phyloP scores from a whole-genome alignment of 768 basidiomycete genomes.

The Lactarius hatsudake region DNA sequence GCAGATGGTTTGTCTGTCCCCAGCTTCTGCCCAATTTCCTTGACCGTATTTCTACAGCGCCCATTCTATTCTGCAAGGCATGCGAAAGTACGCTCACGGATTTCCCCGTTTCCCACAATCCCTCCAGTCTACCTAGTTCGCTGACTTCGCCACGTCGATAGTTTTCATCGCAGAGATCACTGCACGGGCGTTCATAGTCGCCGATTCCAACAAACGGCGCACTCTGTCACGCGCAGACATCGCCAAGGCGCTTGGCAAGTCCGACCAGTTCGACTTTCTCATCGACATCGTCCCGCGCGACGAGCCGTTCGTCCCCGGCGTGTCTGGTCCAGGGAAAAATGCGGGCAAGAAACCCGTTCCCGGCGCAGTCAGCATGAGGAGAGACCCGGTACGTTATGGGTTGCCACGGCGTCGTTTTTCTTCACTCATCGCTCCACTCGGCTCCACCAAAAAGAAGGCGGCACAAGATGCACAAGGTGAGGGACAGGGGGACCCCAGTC shows the following conservation, averaged over 20 bases:
- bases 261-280: slow-evolving; percentile 96
- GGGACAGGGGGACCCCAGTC: slow-evolving; percentile 19
- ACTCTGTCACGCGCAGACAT: slow-evolving; percentile 93
- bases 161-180: slow-evolving; percentile 99
- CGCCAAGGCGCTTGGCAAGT: slow-evolving; percentile 85
- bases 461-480: slow-evolving; percentile 23
- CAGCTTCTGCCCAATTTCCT: slow-evolving; percentile 23
- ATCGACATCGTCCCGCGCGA: slow-evolving; percentile 95
- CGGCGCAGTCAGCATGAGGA: slow-evolving; percentile 10
- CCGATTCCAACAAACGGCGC: slow-evolving; percentile 94
- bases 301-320: slow-evolving; percentile 41
- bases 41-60: slow-evolving; percentile 48
- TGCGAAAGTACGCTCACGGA: slow-evolving; percentile 82
- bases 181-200: slow-evolving; percentile 90
- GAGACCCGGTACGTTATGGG: slow-evolving; percentile 16
- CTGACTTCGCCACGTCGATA: slow-evolving; percentile 34
- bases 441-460: neutral
- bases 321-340: slow-evolving; percentile 15
- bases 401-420: neutral
- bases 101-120: neutral
- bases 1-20: slow-evolving; percentile 68
- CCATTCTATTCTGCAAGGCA: slow-evolving; percentile 95
- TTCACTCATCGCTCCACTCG: neutral
- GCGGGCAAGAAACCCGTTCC: slow-evolving; percentile 20
- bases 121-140: neutral